Percentiles rank a stretch among this genome's conserved stretches.
Conservation (phyloP, 768 basidiomycete species). For the Xerocomellus amylosporus region DNA sequence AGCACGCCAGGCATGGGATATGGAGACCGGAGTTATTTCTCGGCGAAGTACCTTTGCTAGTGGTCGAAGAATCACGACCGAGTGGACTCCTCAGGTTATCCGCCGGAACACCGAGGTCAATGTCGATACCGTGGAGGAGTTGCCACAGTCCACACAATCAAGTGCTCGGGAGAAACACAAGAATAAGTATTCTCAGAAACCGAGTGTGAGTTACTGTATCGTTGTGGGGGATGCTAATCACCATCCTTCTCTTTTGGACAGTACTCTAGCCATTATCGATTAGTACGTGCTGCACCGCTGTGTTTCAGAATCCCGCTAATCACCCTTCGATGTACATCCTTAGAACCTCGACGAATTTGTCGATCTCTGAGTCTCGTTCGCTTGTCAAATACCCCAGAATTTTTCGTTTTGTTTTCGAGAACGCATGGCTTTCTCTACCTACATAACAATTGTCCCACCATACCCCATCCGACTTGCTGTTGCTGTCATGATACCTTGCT, state of each 20-base stretch:
- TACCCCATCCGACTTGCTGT: background rate
- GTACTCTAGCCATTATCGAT: slow-evolving; percentile 25
- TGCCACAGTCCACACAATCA: background rate
- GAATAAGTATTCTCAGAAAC: slow-evolving; percentile 16
- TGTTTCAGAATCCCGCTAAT: background rate
- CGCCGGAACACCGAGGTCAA: slow-evolving; percentile 17
- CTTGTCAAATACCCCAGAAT: too few relatives aligned
- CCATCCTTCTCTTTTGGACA: background rate
- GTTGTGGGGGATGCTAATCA: background rate
- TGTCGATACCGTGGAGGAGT: slow-evolving; percentile 5
- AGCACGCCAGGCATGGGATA: slow-evolving; percentile 13
- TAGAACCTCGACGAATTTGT: slow-evolving; percentile 25
- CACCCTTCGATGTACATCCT: background rate
- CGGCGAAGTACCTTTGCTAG: slow-evolving; percentile 14
- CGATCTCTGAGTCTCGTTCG: slow-evolving; percentile 13
- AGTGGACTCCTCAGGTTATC: background rate
- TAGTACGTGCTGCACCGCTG: slow-evolving; percentile 13
- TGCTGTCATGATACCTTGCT: background rate
- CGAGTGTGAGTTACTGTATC: slow-evolving; percentile 11
- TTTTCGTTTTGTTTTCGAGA: background rate
- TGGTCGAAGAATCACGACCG: background rate
- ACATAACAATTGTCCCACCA: background rate
- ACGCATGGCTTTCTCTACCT: background rate
- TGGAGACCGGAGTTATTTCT: background rate
- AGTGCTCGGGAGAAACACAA: background rate